Base-by-base conservation (phyloP, 1,284 basidiomycete species). In the Leccinum pachyderme region DNA sequence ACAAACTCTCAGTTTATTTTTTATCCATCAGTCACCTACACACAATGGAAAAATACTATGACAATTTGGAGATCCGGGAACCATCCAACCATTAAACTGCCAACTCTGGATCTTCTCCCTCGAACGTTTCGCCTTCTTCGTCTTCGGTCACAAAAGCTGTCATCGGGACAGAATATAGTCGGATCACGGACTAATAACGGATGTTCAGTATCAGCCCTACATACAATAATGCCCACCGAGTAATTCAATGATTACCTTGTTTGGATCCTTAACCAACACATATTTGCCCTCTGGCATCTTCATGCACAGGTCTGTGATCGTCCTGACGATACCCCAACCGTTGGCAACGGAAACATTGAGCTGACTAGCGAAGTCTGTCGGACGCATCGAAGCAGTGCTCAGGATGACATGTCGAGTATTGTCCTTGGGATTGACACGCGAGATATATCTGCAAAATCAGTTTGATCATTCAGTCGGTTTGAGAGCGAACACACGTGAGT, bases 311-410 rank as follows among this genome's bases (percentile, higher is more conserved):
- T 98, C 95, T 45, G 91, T 90, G 58, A 98, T 87, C 25, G 92
- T 95, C 55, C 95, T 83, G 29, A 99, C 93, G 68, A 99, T 98
- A 60, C 97, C 97, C 96, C 96, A 99, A 27, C 97, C 97, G 72
- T 99, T 99, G 51, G 90, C 77, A 57, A 99, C 77, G 49, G 94
- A 97, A 54, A 99, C 88, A 70, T 98, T 98, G 68, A 99, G 89
- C 75, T 99, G 97, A 27, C 78, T 81, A 11, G 97, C 95, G 68
- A 99, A 97, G 62, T 99, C 97, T 31, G 84, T 82, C 4, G 97
- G 96, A 60, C 97, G 93, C 81, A 95, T 88, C 50, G 93, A 95
- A 45, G 95, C 93, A 11, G 95, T 94, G 71, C 93, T 95, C 60
- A 99, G 79, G 66, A 99, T 95, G 67, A 94, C 88, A 77, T 99